These are phyloP conservation scores for Stagonosporopsis chrysanthemi DNA, from an alignment of 2,329 filamentous ascomycete species.

Conservation along the genomic window DNA sequence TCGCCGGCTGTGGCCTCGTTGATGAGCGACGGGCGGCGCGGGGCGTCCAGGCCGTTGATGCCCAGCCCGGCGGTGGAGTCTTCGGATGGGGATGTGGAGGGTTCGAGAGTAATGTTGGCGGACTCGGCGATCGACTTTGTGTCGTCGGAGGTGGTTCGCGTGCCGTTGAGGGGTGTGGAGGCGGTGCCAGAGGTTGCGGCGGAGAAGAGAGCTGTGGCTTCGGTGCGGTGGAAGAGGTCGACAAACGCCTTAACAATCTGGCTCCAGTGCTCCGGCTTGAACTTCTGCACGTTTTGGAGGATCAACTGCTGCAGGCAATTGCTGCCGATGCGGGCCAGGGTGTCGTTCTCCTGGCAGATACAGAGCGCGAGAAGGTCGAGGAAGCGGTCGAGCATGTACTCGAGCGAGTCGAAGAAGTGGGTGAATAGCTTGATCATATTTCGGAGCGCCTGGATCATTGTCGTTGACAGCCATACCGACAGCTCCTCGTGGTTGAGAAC, in stretches of 20 bases:
- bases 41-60: slow-evolving; percentile 51
- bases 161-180: slow-evolving; percentile 60
- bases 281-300: slow-evolving; percentile 93
- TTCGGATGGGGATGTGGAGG: slow-evolving; percentile 25
- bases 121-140: slow-evolving; percentile 53
- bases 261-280: slow-evolving; percentile 84
- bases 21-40: slow-evolving; percentile 41
- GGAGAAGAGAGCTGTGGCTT: slow-evolving; percentile 93
- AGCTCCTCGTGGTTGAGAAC: slow-evolving; percentile 95
- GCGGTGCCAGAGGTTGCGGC: slow-evolving; percentile 66
- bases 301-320: slow-evolving; percentile 98
- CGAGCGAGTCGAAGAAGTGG: slow-evolving; percentile 94
- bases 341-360: slow-evolving; percentile 99
- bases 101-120: slow-evolving; percentile 45
- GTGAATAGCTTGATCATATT: slow-evolving; percentile 99
- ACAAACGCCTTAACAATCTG: slow-evolving; percentile 97
- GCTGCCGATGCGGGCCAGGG: slow-evolving; percentile 95
- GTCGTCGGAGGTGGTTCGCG: slow-evolving; percentile 47
- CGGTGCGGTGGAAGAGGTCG: slow-evolving; percentile 92
- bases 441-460: slow-evolving; percentile 96
- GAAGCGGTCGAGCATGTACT: slow-evolving; percentile 99
- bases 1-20: slow-evolving; percentile 44
- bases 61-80: slow-evolving; percentile 54
- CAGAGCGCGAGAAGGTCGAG: slow-evolving; percentile 92
- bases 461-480: slow-evolving; percentile 98